A percentile compares a stretch with the other conserved stretches of the same genome.
Evolutionary conservation across 805 yeast species (phyloP).

Genomic region (Dipodascopsis tothii): DNA sequence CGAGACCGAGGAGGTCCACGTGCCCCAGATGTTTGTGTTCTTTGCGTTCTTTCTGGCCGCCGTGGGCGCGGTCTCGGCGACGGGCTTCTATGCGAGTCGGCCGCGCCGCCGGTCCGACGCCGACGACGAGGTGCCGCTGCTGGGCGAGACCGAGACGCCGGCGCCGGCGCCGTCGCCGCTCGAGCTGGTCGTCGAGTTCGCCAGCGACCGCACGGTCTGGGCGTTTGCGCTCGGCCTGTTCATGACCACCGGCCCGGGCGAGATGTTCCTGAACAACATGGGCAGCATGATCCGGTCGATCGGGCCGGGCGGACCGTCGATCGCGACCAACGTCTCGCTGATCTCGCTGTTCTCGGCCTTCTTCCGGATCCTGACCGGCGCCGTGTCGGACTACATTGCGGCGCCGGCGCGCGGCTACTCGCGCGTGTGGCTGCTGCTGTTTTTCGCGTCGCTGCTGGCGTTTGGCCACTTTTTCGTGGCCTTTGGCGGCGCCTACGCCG

Average conservation of each 20-base stretch:
- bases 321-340: conserved; percentile 41
- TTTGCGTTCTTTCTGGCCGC: conserved; percentile 18
- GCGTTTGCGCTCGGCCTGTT: conserved; percentile 56
- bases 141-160: conserved; percentile 1
- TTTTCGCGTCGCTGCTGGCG: conserved; percentile 28
- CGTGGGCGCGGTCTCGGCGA: conserved; percentile 18
- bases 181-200: conserved; percentile 28
- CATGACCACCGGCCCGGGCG: conserved; percentile 72
- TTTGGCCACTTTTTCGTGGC: conserved; percentile 24
- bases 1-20: conserved; percentile 19
- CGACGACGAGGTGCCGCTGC: conserved; percentile 5
- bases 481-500: conserved; percentile 13
- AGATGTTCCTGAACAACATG: conserved; percentile 74
- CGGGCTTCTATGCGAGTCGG: conserved; percentile 6
- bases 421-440: conserved; percentile 33
- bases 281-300: conserved; percentile 57
- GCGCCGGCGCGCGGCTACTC: conserved; percentile 24
- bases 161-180: not conserved
- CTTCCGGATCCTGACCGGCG: conserved; percentile 61
- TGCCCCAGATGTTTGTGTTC: conserved; percentile 18
- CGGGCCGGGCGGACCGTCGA: conserved; percentile 26
- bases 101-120: not conserved
- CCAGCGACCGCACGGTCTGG: conserved; percentile 56
- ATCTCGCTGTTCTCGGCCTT: conserved; percentile 63
- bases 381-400: conserved; percentile 54